These are phyloP conservation scores for Colletotrichum orbiculare DNA, from an alignment of 2,329 filamentous ascomycete species.

Conservation along the genomic window DNA sequence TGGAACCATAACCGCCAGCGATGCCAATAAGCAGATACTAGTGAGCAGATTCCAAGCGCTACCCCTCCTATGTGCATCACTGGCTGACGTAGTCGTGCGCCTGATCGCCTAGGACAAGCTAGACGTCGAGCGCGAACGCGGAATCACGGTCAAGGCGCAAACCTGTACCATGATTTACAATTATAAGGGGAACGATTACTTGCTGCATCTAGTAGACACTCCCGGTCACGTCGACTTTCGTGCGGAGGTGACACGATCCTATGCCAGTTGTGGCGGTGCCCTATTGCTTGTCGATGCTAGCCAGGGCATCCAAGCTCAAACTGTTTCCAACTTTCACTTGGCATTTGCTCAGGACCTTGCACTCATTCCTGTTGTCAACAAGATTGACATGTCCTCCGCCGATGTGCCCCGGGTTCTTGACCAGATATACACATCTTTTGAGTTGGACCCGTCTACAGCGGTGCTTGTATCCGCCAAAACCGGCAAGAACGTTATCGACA, in stretches of 20 bases:
- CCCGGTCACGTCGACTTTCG: slow-evolving; percentile 98
- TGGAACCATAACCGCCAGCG: slow-evolving; percentile 86
- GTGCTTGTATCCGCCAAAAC: slow-evolving; percentile 90
- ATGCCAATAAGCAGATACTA: slow-evolving; percentile 90
- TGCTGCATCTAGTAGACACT: slow-evolving; percentile 95
- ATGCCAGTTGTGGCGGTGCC: slow-evolving; percentile 94
- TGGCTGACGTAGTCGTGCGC: slow-evolving; percentile 16
- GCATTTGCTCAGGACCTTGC: slow-evolving; percentile 91
- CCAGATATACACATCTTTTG: slow-evolving; percentile 88
- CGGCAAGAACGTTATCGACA: slow-evolving; percentile 83
- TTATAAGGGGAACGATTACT: slow-evolving; percentile 85
- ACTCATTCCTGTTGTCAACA: slow-evolving; percentile 94
- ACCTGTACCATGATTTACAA: slow-evolving; percentile 98
- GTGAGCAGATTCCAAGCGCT: slow-evolving; percentile 41
- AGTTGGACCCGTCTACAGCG: slow-evolving; percentile 80
- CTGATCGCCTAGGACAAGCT: slow-evolving; percentile 76
- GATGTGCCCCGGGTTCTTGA: slow-evolving; percentile 87
- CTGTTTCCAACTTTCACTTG: slow-evolving; percentile 97
- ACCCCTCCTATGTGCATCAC: background rate
- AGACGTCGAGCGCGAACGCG: slow-evolving; percentile 90
- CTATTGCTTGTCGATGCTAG: slow-evolving; percentile 94
- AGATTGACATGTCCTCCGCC: slow-evolving; percentile 91
- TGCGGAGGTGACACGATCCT: slow-evolving; percentile 94
- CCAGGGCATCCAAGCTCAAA: slow-evolving; percentile 97
- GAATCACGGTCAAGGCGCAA: slow-evolving; percentile 98